Base-by-base conservation (phyloP, 2,329 filamentous ascomycete genomes). In the Phialophora verrucosa region DNA sequence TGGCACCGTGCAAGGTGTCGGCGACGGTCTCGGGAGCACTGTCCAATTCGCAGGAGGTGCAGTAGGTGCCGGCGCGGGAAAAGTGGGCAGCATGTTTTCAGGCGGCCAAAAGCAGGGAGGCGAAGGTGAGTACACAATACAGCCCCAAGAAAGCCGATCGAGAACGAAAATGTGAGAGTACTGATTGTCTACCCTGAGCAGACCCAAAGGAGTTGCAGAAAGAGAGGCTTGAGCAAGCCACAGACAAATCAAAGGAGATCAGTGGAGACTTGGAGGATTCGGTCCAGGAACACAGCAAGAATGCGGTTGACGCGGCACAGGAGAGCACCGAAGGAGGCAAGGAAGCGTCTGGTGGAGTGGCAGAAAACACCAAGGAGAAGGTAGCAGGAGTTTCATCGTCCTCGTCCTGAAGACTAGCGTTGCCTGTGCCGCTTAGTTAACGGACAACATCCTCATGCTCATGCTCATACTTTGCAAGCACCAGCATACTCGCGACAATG, bases 31-130 rank as follows among this genome's bases (percentile, higher is more conserved):
- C 12, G 69, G 69, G 44, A 66, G 65, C 35, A 70, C 69, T 20
- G 64, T 70, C 38, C 67, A 68, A 60, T 70, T 64, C 23, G 64
- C 66, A 57, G 69, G 69, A 53, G 69, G 69, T n/a, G 64, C 67
- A 23, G 54, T 70, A 10, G 69, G 69, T 49, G 68, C 65, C 17
- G 69, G 68, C 10, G 66, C 63, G n/a, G 68, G 65, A 51, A 58
- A 71, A 59, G 6, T 70, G 12, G 69, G 66, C n/a, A 32, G 56
- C 27, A 65, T 70, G 65, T 62, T 70, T 23, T 60, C 62, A 51
- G 62, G 64, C 42, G 7, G 42, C n/a, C 14, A 49, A 14, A 69
- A 59, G 8, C 57, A 67, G 49, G 50, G 42, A 17, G 35, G 59
- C 38, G 49, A 69, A 55, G 64, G 67, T 63, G 49, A 65, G 66